Evolutionary conservation across 164 flowering plant genomes (phyloP).

Genomic region (Sextonia rubra): DNA sequence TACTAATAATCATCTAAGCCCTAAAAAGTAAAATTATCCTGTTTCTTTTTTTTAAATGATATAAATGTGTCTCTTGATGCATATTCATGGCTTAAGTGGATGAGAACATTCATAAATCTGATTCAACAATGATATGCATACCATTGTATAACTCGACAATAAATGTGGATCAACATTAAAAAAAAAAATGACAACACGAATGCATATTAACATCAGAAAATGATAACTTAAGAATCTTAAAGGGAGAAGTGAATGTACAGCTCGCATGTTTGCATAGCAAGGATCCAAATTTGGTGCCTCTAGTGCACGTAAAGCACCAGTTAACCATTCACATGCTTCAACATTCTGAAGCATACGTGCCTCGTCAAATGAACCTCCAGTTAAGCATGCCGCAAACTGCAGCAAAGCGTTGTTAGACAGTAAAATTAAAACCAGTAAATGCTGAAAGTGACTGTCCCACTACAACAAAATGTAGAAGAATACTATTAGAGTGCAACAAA

Average conservation of each 20-base stretch:
- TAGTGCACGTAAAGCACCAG: conserved; percentile 66
- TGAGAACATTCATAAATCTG: neutral
- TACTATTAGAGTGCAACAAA: conserved; percentile 7
- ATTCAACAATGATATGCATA: neutral
- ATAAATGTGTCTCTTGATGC: too few relatives aligned
- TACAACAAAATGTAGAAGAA: conserved; percentile 4
- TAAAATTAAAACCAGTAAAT: neutral
- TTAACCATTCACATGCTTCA: conserved; percentile 97
- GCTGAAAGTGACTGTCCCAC: neutral
- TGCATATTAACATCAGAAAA: neutral
- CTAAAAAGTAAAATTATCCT: too few relatives aligned
- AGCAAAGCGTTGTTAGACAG: conserved; percentile 10
- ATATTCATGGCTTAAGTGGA: too few relatives aligned
- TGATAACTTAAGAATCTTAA: neutral
- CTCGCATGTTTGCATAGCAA: conserved; percentile 72
- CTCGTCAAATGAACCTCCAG: conserved; percentile 95
- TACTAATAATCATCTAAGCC: too few relatives aligned
- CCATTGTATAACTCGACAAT: too few relatives aligned
- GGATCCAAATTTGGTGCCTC: conserved; percentile 84
- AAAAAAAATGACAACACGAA: too few relatives aligned
- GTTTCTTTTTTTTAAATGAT: too few relatives aligned
- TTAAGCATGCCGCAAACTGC: conserved; percentile 83
- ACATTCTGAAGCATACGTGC: conserved; percentile 84
- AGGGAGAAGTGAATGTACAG: conserved; percentile 46
- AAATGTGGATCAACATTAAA: neutral